Conservation (phyloP, 176 grass and related monocot genomes). For the Avena atlantica region DNA sequence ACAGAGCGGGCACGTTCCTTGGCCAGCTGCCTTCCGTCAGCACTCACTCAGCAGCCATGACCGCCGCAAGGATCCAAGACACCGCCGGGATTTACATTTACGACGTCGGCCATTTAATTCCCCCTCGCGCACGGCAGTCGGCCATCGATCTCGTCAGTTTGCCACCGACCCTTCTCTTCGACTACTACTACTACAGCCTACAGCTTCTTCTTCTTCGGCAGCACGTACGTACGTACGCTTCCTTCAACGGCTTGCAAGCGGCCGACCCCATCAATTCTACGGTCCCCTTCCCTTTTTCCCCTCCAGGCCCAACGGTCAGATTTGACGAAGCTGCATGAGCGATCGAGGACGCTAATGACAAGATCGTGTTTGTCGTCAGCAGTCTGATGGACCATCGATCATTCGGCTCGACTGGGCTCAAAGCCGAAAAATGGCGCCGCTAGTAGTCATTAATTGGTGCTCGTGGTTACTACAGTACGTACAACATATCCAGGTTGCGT, state of each 20-base stretch:
- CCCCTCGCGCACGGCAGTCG: neutral
- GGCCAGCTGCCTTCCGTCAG: neutral
- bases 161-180: neutral
- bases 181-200: neutral
- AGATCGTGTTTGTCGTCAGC: slow-evolving; percentile 9
- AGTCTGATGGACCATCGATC: slow-evolving; percentile 5
- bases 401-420: neutral
- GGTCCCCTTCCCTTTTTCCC: neutral
- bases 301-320: slow-evolving; percentile 50
- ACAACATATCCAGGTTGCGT: neutral
- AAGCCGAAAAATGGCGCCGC: neutral
- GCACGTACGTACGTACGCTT: neutral
- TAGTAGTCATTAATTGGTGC: too few species aligned
- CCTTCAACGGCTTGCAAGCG: slow-evolving; percentile 44
- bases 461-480: neutral
- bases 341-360: slow-evolving; percentile 14
- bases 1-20: neutral
- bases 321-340: slow-evolving; percentile 33
- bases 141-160: neutral
- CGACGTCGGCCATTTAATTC: neutral
- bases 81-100: neutral
- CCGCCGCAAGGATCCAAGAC: neutral
- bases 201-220: slow-evolving; percentile 2
- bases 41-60: neutral
- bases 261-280: neutral